phyloP scores from a whole-genome alignment of 768 basidiomycete species.

The Amyloporia xantha region DNA sequence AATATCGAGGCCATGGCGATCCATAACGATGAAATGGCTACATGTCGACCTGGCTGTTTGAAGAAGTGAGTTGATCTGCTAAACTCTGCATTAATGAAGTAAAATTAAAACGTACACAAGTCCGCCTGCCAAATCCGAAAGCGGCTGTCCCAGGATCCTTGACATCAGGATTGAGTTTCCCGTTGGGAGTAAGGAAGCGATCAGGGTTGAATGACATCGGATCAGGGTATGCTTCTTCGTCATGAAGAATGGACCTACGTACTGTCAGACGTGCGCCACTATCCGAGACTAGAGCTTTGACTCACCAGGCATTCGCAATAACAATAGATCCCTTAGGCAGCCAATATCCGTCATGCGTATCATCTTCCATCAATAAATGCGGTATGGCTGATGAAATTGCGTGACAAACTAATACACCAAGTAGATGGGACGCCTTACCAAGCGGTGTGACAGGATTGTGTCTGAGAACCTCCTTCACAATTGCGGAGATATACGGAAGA shows the following conservation, averaged over 20 bases:
- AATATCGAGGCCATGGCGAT: constrained; percentile 14
- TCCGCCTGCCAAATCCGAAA: constrained; percentile 32
- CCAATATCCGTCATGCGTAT: constrained; percentile 1
- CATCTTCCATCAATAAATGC: not conserved
- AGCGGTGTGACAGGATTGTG: constrained; percentile 7
- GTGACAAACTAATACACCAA: not conserved
- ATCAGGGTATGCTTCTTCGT: constrained; percentile 28
- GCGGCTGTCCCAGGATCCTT: constrained; percentile 25
- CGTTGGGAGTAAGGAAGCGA: constrained; percentile 32
- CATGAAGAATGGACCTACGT: constrained; percentile 33
- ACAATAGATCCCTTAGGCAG: constrained; percentile 4
- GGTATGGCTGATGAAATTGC: not conserved
- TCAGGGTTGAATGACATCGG: constrained; percentile 32
- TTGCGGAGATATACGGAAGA: constrained; percentile 7
- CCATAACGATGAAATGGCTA: constrained; percentile 16
- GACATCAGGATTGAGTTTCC: constrained; percentile 26
- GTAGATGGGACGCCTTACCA: not conserved
- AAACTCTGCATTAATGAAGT: not conserved
- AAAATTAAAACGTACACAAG: not conserved
- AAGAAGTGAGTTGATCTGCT: not conserved
- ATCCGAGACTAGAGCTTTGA: not conserved
- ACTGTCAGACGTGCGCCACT: not conserved
- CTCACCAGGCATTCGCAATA: constrained; percentile 2
- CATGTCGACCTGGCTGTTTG: not conserved
- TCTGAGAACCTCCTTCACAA: constrained; percentile 6